Conservation (phyloP, 2,329 filamentous ascomycete species). For the Myriosclerotinia scirpicola region DNA sequence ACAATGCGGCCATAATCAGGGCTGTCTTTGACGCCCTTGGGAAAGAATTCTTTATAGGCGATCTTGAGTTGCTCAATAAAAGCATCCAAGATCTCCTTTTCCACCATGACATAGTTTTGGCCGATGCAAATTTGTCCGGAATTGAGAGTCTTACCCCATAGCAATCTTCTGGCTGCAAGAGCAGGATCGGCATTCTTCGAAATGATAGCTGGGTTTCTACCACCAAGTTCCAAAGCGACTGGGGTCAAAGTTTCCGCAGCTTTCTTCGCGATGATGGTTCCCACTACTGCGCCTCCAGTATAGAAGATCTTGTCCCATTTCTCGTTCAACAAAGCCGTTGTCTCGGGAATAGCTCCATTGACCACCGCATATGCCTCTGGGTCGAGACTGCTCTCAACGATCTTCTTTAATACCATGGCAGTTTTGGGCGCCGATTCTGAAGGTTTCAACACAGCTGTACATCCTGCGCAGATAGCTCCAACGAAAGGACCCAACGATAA, state of each 20-base stretch:
- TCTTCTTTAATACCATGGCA: conserved; percentile 75
- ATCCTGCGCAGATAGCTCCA: conserved; percentile 89
- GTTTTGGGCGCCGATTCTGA: conserved; percentile 77
- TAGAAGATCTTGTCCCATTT: conserved; percentile 99
- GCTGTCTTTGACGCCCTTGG: conserved; percentile 74
- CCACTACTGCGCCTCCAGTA: conserved; percentile 77
- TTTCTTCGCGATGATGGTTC: conserved; percentile 84
- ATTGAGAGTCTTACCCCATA: conserved; percentile 87
- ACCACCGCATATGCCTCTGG: conserved; percentile 72
- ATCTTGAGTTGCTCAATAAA: conserved; percentile 75
- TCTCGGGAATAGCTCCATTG: conserved; percentile 80
- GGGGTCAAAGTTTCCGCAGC: conserved; percentile 88
- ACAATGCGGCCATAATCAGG: conserved; percentile 78
- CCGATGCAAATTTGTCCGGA: conserved; percentile 90
- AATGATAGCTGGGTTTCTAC: conserved; percentile 87
- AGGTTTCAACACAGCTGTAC: conserved; percentile 87
- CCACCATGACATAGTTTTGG: conserved; percentile 88
- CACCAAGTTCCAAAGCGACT: conserved; percentile 85
- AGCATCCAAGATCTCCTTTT: conserved; percentile 67
- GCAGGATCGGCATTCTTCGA: conserved; percentile 78
- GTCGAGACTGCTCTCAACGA: conserved; percentile 76
- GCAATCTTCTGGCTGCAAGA: conserved; percentile 76
- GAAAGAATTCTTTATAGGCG: conserved; percentile 76
- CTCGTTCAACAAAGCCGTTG: conserved; percentile 76
- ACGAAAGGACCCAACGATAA: conserved; percentile 76